Conservation (phyloP, 2,329 filamentous ascomycete species). For the Ustilaginoidea virens region DNA sequence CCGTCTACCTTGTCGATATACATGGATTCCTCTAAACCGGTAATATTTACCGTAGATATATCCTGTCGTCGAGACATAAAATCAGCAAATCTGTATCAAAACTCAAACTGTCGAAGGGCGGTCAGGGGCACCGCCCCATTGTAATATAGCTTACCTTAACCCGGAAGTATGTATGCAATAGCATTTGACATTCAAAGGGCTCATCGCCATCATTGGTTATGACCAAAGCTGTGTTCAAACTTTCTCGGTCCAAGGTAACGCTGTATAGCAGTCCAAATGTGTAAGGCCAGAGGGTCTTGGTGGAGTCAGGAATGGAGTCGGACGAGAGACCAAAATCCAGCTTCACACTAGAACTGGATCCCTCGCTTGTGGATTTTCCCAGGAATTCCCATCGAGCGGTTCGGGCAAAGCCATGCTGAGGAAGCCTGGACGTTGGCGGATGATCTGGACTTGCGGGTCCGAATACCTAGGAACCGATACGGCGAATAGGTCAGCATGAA, state of each 20-base stretch:
- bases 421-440: conserved; percentile 61
- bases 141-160: conserved; percentile 48
- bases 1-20: conserved; percentile 77
- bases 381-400: conserved; percentile 86
- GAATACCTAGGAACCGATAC: conserved; percentile 47
- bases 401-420: conserved; percentile 91
- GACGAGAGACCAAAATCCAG: conserved; percentile 87
- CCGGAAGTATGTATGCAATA: conserved; percentile 82
- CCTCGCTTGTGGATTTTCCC: conserved; percentile 52
- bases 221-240: conserved; percentile 66
- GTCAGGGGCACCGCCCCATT: too few relatives aligned
- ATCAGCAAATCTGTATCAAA: background rate
- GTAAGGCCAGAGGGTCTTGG: conserved; percentile 63
- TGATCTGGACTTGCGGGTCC: conserved; percentile 65
- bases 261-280: conserved; percentile 88
- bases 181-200: conserved; percentile 78
- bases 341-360: conserved; percentile 57
- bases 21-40: conserved; percentile 57
- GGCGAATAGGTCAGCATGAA: background rate
- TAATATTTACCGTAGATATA: conserved; percentile 56
- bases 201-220: conserved; percentile 75
- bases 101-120: too few relatives aligned
- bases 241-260: conserved; percentile 64
- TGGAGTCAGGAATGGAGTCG: conserved; percentile 51
- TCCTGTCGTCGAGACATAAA: conserved; percentile 38